Evolutionary conservation across 768 basidiomycete genomes (phyloP).

Genomic region (Russula sp.): DNA sequence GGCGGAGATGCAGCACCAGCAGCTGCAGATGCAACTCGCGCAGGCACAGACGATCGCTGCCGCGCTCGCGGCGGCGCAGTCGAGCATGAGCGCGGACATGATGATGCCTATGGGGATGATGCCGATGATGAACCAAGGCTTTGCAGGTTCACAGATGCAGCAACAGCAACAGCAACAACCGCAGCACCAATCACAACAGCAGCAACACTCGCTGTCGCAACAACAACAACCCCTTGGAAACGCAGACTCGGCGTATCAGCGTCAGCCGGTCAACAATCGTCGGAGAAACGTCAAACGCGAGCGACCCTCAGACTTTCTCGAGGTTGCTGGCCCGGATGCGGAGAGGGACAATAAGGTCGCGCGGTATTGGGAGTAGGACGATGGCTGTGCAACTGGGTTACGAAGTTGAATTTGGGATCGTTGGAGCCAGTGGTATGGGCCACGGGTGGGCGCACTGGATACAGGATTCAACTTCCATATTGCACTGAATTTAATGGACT

Average conservation of each 20-base stretch:
- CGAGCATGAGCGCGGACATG: conserved; percentile 34
- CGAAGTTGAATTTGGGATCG: neutral
- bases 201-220: conserved; percentile 31
- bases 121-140: conserved; percentile 18
- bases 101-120: conserved; percentile 29
- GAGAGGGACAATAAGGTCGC: conserved; percentile 58
- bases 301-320: conserved; percentile 76
- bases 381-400: neutral
- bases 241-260: conserved; percentile 82
- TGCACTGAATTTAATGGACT: neutral
- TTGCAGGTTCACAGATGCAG: conserved; percentile 16
- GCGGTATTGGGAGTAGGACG: conserved; percentile 70
- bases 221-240: conserved; percentile 58
- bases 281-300: conserved; percentile 74
- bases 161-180: conserved; percentile 28
- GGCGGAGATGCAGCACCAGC: conserved; percentile 77
- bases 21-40: conserved; percentile 69
- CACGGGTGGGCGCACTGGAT: neutral
- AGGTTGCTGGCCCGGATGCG: conserved; percentile 42
- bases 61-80: conserved; percentile 39
- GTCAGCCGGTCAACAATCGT: conserved; percentile 74
- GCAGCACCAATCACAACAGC: conserved; percentile 33
- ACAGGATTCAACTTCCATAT: neutral
- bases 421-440: neutral
- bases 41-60: conserved; percentile 70